Evolutionary conservation across 2,329 filamentous ascomycete genomes (phyloP), one percentile per base, ranked within the genome.

Genomic region (Taxawa tesnikishii): DNA sequence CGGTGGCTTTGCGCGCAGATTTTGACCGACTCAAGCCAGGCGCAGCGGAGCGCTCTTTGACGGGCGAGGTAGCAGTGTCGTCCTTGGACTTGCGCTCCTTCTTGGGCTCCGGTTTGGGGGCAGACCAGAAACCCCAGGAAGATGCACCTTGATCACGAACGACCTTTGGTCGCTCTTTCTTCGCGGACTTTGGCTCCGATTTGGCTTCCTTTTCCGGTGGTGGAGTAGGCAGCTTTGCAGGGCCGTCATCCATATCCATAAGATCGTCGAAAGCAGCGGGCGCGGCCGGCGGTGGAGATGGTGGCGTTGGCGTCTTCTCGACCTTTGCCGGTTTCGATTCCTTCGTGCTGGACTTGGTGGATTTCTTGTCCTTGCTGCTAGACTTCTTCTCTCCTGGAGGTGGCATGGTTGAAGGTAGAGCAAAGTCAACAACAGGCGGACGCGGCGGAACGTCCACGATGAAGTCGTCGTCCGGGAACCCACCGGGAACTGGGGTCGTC

Each of bases 111-210:
- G 41, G 43, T 30, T 43, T 34, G 41, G 51, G 53, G 29, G 68
- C 62, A 11, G 74, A 68, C 80, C 80, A 88, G 52, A 75, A 74
- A 21, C 76, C 79, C 83, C 84, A 90, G 9, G 71, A 55, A 14
- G 53, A 65, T n/a, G 57, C 58, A 21, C 67, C 67, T 37, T 71
- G 68, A 23, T 80, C 77, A 36, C 83, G 80, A 44, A 75, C 81
- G 41, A 85, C 73, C 48, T 79, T 83, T 16, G 79, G 62, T 10
- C 84, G 79, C 41, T 92, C 82, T 51, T 80, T 92, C 57, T 75
- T 83, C 3, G 66, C 66, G 4, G 64, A 52, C 32, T 69, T 73
- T 38, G 67, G 59, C 31, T 76, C 73, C 8, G 31, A 16, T 16
- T 17, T 29, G 11, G 71, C 50, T 28, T 54, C 53, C 32, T 47